phyloP scores from a whole-genome alignment of 2,329 filamentous ascomycete species.

The Xylaria sp. region DNA sequence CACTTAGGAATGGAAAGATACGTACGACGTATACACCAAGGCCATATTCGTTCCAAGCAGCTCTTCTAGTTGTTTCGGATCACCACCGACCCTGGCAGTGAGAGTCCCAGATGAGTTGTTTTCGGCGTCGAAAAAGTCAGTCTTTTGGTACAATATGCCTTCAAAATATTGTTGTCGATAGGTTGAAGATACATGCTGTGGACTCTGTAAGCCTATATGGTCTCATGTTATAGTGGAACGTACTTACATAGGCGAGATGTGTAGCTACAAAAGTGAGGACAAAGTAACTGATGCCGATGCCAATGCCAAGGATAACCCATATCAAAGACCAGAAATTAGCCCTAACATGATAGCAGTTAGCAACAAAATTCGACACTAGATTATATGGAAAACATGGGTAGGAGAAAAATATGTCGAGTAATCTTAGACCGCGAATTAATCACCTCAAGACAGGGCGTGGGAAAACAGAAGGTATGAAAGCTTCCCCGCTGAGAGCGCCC shows the following conservation, averaged over 20 bases:
- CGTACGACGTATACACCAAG: constrained; percentile 65
- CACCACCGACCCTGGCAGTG: constrained; percentile 64
- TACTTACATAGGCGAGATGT: constrained; percentile 54
- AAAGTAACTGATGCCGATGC: constrained; percentile 64
- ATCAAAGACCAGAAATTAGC: constrained; percentile 73
- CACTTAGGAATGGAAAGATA: neutral
- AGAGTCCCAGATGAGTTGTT: constrained; percentile 70
- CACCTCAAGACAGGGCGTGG: neutral
- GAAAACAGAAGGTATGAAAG: neutral
- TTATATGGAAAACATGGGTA: neutral
- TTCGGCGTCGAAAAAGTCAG: constrained; percentile 69
- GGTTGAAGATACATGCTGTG: constrained; percentile 59
- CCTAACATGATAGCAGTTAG: constrained; percentile 22
- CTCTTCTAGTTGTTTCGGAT: constrained; percentile 70
- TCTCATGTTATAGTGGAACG: neutral
- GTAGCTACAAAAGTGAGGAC: constrained; percentile 57
- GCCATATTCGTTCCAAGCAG: constrained; percentile 72
- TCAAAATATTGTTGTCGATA: constrained; percentile 71
- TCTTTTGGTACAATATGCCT: constrained; percentile 67
- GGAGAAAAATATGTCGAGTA: neutral
- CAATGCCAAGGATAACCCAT: constrained; percentile 69
- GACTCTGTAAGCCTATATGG: constrained; percentile 19
- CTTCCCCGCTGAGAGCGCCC: neutral
- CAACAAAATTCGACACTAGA: neutral
- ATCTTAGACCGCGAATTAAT: neutral